Conservation (phyloP, 345 rosid genomes). For the Camelina laxa region DNA sequence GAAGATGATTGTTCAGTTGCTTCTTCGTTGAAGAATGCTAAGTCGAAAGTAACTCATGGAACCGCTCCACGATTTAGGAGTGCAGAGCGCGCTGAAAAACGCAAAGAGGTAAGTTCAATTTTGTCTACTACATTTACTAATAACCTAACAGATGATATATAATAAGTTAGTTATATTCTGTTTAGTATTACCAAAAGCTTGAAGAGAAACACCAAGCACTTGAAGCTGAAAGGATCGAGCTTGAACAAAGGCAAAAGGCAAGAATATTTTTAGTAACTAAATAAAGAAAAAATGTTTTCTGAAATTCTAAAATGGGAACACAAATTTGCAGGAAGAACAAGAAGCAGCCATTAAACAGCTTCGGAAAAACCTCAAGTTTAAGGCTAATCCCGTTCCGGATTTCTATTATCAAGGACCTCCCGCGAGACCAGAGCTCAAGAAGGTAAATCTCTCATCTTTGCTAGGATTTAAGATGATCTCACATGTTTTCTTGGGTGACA, state of each 20-base stretch:
- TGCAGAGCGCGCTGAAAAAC: slow-evolving; percentile 84
- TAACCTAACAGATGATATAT: background rate
- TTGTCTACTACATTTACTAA: background rate
- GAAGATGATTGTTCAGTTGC: slow-evolving; percentile 78
- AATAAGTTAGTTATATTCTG: background rate
- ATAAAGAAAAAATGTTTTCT: slow-evolving; percentile 5
- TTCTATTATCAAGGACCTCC: slow-evolving; percentile 91
- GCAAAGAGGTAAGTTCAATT: slow-evolving; percentile 71
- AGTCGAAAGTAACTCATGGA: slow-evolving; percentile 74
- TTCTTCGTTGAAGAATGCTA: slow-evolving; percentile 71
- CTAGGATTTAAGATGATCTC: background rate
- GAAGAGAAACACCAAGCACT: slow-evolving; percentile 87
- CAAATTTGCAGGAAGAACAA: slow-evolving; percentile 76
- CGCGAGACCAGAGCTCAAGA: slow-evolving; percentile 73
- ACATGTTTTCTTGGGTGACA: slow-evolving; percentile 23
- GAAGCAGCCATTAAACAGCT: slow-evolving; percentile 89
- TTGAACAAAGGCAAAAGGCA: slow-evolving; percentile 61
- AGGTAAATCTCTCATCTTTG: slow-evolving; percentile 53
- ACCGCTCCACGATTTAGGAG: slow-evolving; percentile 82
- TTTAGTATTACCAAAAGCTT: slow-evolving; percentile 80
- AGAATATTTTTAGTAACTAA: background rate
- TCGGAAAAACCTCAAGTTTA: slow-evolving; percentile 69
- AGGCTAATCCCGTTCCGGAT: slow-evolving; percentile 88
- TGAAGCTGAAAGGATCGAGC: slow-evolving; percentile 75
- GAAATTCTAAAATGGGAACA: background rate